Conservation (phyloP, 1,284 basidiomycete genomes). For the Malassezia obtusa region DNA sequence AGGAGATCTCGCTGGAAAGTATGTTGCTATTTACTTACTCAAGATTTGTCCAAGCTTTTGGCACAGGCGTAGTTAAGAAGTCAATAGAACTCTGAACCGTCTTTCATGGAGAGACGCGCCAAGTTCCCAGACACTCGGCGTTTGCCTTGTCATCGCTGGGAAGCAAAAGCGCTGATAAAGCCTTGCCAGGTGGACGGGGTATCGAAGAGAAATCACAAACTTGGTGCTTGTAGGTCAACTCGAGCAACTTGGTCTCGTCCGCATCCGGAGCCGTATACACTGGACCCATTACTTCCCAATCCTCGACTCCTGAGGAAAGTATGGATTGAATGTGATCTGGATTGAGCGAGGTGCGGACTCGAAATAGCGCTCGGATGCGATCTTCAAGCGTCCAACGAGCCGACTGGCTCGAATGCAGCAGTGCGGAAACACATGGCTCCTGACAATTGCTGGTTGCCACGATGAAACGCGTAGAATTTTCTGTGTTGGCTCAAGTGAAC, state of each 20-base stretch:
- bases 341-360: too few relatives aligned
- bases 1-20: slow-evolving; percentile 79
- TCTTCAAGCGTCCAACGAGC: neutral
- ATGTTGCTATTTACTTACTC: slow-evolving; percentile 49
- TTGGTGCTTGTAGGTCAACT: too few relatives aligned
- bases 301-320: too few relatives aligned
- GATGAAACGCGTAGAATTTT: slow-evolving; percentile 14
- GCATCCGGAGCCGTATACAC: too few relatives aligned
- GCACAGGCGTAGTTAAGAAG: neutral
- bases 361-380: too few relatives aligned
- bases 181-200: neutral
- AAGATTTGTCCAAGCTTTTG: neutral
- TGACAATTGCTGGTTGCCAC: neutral
- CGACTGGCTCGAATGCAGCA: neutral
- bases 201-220: neutral
- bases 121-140: neutral
- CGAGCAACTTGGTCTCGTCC: too few relatives aligned
- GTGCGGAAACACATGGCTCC: neutral
- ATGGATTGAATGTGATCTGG: too few relatives aligned
- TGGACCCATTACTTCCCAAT: too few relatives aligned
- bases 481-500: neutral
- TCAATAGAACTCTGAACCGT: neutral
- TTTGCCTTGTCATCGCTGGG: neutral
- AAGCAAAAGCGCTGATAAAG: neutral
- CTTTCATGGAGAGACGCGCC: neutral